Conservation (phyloP, 148 eudicot genomes). For the Hydrangea macrophylla region DNA sequence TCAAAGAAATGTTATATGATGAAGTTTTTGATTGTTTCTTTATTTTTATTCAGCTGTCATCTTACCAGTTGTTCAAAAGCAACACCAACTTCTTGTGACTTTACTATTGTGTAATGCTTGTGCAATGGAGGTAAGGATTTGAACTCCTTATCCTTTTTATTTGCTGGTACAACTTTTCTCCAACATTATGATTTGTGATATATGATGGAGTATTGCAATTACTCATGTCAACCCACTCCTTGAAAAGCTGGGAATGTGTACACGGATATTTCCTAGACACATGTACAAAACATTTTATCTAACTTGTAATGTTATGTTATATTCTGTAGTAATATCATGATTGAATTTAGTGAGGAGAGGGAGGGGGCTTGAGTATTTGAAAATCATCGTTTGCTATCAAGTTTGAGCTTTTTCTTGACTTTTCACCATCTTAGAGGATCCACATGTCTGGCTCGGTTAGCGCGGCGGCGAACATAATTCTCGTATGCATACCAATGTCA, state of each 20-base stretch:
- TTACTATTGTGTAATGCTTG: slow-evolving; percentile 90
- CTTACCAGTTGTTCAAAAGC: slow-evolving; percentile 88
- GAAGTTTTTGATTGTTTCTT: not conserved
- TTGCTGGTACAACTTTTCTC: not conserved
- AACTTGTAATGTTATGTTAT: not conserved
- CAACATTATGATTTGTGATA: not conserved
- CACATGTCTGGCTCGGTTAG: too few relatives aligned
- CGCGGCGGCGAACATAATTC: too few relatives aligned
- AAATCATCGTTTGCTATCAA: not conserved
- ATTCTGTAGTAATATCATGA: too few relatives aligned
- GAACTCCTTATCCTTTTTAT: not conserved
- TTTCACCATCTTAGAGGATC: not conserved
- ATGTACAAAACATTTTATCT: not conserved
- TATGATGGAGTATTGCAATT: not conserved
- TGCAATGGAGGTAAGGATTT: slow-evolving; percentile 83
- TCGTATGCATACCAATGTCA: not conserved
- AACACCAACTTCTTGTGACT: slow-evolving; percentile 92
- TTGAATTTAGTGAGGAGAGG: too few relatives aligned
- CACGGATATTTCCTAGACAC: too few relatives aligned
- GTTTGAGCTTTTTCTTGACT: not conserved
- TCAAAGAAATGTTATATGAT: not conserved
- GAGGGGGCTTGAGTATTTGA: not conserved
- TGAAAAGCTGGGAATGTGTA: too few relatives aligned
- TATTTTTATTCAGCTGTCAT: slow-evolving; percentile 58
- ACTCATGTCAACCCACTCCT: not conserved